Conservation (phyloP, 805 yeast species). For the Schwanniomyces vanrijiae region DNA sequence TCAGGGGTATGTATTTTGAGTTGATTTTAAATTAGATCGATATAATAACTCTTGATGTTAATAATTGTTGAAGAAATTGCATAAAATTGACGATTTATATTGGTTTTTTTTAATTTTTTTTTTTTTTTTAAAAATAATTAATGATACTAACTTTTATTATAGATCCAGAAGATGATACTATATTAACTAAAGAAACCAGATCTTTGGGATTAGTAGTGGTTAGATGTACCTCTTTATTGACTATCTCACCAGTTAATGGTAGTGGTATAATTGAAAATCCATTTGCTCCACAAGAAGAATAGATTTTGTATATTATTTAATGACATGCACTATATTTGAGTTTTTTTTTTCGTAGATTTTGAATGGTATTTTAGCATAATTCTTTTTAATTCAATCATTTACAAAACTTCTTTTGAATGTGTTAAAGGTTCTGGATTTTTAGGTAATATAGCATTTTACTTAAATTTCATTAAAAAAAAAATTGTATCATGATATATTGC, state of each 20-base stretch:
- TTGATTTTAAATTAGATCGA: background rate
- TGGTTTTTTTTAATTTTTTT: background rate
- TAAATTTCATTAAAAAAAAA: too few relatives aligned
- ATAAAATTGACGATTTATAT: background rate
- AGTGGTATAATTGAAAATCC: slow-evolving; percentile 72
- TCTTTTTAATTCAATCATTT: too few relatives aligned
- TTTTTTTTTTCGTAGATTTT: background rate
- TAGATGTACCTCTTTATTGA: slow-evolving; percentile 77
- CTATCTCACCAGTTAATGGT: slow-evolving; percentile 75
- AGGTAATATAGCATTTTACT: too few relatives aligned
- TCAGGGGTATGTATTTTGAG: slow-evolving; percentile 47
- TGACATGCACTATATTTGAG: background rate
- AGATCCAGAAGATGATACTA: slow-evolving; percentile 63
- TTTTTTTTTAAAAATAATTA: background rate
- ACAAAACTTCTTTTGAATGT: too few relatives aligned
- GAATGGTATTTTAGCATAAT: too few relatives aligned
- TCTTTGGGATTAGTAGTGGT: slow-evolving; percentile 76
- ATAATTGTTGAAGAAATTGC: too few relatives aligned
- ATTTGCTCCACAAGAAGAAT: slow-evolving; percentile 34
- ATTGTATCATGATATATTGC: too few relatives aligned
- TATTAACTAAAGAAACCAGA: slow-evolving; percentile 59
- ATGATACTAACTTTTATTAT: slow-evolving; percentile 9
- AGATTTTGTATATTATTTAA: slow-evolving; percentile 2
- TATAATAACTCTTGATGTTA: too few relatives aligned
- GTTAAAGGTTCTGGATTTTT: too few relatives aligned